Evolutionary conservation across 1,139 yeast species (phyloP).

Genomic region (Debaryomyces psychrophilus): DNA sequence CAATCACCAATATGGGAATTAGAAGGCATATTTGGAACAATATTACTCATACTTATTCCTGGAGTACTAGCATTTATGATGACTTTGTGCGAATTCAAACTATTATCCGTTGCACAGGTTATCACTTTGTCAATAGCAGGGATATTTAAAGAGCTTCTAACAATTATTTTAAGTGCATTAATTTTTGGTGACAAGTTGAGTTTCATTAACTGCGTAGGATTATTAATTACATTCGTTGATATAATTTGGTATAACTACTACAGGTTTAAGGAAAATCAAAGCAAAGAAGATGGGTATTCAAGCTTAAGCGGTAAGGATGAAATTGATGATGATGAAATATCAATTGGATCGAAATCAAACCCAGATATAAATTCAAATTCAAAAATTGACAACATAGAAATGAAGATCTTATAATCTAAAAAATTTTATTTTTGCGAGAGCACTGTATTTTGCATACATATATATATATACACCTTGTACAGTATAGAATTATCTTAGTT

Average conservation of each 20-base stretch:
- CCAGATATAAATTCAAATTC: not conserved
- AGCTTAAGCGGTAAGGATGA: conserved; percentile 2
- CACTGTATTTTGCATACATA: not conserved
- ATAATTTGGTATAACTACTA: conserved; percentile 80
- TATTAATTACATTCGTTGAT: conserved; percentile 72
- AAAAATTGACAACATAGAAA: conserved; percentile 5
- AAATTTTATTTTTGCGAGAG: not conserved
- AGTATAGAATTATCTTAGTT: not conserved
- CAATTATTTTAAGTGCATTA: conserved; percentile 70
- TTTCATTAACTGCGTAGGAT: conserved; percentile 71
- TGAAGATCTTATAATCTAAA: not conserved
- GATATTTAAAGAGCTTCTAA: conserved; percentile 85
- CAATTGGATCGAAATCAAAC: conserved; percentile 2
- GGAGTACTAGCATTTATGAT: conserved; percentile 86
- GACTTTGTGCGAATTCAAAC: conserved; percentile 87
- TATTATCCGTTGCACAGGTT: conserved; percentile 80
- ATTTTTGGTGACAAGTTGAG: conserved; percentile 77
- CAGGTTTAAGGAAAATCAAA: conserved; percentile 39
- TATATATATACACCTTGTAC: conserved; percentile 1
- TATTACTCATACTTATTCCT: conserved; percentile 68
- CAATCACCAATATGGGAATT: conserved; percentile 64
- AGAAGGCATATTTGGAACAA: conserved; percentile 57
- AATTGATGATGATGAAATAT: conserved; percentile 4
- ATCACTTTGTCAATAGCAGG: conserved; percentile 90
- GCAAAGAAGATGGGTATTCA: conserved; percentile 12